Percentiles rank a stretch among this genome's conserved stretches.
Evolutionary conservation across 2,329 filamentous ascomycete species (phyloP).

Genomic region (Xylariaceae sp.): DNA sequence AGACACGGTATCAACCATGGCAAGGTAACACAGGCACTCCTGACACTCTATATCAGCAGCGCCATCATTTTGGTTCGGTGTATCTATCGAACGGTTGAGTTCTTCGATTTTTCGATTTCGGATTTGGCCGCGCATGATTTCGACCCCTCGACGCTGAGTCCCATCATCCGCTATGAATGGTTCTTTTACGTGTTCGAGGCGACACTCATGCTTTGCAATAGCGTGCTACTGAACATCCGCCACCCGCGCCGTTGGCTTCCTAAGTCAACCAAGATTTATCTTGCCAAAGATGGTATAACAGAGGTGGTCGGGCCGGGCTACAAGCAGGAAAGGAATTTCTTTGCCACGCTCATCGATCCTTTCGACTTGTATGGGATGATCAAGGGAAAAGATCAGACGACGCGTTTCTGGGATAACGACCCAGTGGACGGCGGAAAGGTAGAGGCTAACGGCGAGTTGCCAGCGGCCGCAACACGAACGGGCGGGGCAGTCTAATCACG

Average conservation of each 20-base stretch:
- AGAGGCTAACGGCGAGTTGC: background rate
- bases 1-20: conserved; percentile 38
- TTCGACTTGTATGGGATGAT: conserved; percentile 44
- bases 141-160: conserved; percentile 42
- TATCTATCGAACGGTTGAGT: conserved; percentile 62
- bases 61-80: conserved; percentile 55
- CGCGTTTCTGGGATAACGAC: conserved; percentile 42
- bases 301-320: conserved; percentile 54
- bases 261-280: conserved; percentile 50
- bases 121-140: conserved; percentile 43
- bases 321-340: conserved; percentile 49
- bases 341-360: conserved; percentile 46
- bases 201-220: conserved; percentile 54
- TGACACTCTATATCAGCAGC: conserved; percentile 55
- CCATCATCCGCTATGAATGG: conserved; percentile 59
- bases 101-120: conserved; percentile 52
- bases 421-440: background rate
- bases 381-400: conserved; percentile 37
- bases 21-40: conserved; percentile 42
- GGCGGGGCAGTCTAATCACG: background rate
- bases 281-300: conserved; percentile 51
- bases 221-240: conserved; percentile 51
- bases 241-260: conserved; percentile 57
- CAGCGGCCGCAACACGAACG: background rate
- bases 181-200: conserved; percentile 64